phyloP scores from a whole-genome alignment of 139 green algal species.

The Haematococcus sp. region DNA sequence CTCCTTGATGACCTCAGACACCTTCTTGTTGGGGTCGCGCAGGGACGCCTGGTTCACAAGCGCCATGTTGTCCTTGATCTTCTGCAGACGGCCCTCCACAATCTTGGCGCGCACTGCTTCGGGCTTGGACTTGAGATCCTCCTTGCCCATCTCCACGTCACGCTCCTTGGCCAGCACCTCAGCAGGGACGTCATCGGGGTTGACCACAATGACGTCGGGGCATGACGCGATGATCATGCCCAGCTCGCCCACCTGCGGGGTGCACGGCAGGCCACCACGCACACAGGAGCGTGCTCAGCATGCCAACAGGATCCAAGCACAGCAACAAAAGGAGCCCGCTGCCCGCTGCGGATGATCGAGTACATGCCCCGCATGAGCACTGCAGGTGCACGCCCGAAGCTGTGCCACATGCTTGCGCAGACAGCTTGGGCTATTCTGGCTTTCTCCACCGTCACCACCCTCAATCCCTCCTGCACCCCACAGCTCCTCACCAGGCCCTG shows the following conservation, averaged over 20 bases:
- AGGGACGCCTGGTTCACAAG: conserved; percentile 92
- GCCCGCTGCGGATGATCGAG: too few species aligned
- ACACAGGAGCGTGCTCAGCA: too few species aligned
- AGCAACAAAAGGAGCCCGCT: too few species aligned
- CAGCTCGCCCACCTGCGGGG: conserved; percentile 27
- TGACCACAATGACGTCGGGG: conserved; percentile 42
- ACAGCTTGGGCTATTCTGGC: too few species aligned
- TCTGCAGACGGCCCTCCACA: conserved; percentile 90
- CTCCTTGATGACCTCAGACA: conserved; percentile 88
- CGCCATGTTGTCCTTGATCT: conserved; percentile 78
- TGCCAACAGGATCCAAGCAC: too few species aligned
- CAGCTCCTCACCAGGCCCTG: conserved; percentile 61
- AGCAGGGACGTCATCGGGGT: conserved; percentile 51
- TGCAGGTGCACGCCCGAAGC: too few species aligned
- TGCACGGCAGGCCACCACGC: too few species aligned
- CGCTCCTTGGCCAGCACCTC: conserved; percentile 64
- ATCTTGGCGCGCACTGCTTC: conserved; percentile 93
- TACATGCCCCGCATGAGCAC: too few species aligned
- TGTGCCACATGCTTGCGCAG: too few species aligned
- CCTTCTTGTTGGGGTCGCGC: conserved; percentile 81
- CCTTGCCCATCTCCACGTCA: conserved; percentile 92
- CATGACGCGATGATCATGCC: conserved; percentile 73
- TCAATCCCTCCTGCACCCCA: conserved; percentile 47
- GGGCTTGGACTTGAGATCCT: conserved; percentile 93
- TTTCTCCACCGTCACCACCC: too few species aligned